Conservation (phyloP, 2,329 filamentous ascomycete species). For the Diplodia mutila region DNA sequence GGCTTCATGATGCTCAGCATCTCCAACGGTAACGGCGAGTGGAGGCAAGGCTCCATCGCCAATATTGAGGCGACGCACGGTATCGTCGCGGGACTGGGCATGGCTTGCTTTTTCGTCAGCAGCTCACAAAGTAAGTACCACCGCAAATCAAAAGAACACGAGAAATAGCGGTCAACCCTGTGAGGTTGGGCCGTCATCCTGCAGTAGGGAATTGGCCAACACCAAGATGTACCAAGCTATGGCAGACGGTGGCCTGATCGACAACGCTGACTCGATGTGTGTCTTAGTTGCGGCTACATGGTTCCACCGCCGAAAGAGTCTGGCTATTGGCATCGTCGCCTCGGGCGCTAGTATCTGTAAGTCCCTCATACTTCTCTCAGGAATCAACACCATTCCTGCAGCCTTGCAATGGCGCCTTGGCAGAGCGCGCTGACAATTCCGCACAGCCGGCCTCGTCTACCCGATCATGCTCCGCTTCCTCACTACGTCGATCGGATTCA, state of each 20-base stretch:
- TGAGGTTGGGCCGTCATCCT: conserved; percentile 3
- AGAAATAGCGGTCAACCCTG: background rate
- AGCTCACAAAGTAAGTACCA: conserved; percentile 53
- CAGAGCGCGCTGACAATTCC: background rate
- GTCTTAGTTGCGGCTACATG: conserved; percentile 52
- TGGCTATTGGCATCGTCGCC: conserved; percentile 56
- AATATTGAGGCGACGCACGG: conserved; percentile 54
- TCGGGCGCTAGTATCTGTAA: conserved; percentile 52
- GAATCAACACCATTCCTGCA: background rate
- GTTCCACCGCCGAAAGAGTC: conserved; percentile 52
- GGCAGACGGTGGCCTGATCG: conserved; percentile 10
- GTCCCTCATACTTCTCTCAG: conserved; percentile 11
- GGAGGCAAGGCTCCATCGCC: conserved; percentile 45
- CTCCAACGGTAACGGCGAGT: conserved; percentile 43
- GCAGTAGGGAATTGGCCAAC: background rate
- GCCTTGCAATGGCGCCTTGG: background rate
- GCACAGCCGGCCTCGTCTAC: conserved; percentile 48
- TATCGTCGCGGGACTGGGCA: conserved; percentile 52
- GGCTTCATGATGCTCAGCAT: conserved; percentile 52
- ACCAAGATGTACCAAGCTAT: conserved; percentile 3
- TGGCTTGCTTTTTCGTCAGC: conserved; percentile 58
- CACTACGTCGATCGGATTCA: conserved; percentile 49
- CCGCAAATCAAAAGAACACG: conserved; percentile 6
- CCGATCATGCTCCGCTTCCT: conserved; percentile 53
- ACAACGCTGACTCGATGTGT: conserved; percentile 12